These are phyloP conservation scores for Colletotrichum sp. DNA, from an alignment of 2,329 filamentous ascomycete genomes.

Conservation along the genomic window DNA sequence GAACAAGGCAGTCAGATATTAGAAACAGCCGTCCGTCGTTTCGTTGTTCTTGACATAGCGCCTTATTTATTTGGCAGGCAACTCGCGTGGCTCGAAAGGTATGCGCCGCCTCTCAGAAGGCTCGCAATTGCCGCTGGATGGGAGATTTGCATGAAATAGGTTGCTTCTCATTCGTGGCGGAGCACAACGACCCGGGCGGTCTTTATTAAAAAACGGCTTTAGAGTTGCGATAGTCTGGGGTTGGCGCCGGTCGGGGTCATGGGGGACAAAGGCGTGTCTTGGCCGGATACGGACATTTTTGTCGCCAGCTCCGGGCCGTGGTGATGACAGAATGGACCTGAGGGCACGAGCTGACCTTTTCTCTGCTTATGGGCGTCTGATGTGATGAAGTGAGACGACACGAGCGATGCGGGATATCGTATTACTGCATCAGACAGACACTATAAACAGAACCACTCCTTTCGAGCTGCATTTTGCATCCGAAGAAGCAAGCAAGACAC, in stretches of 20 bases:
- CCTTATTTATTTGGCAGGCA: background rate
- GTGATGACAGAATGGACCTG: background rate
- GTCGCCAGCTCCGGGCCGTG: background rate
- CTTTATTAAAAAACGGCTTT: background rate
- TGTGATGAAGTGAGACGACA: background rate
- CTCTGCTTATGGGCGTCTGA: background rate
- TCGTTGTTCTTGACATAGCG: background rate
- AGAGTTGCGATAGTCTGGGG: background rate
- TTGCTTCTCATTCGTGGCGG: background rate
- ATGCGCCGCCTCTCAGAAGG: conserved; percentile 27
- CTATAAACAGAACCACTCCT: background rate
- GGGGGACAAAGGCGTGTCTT: background rate
- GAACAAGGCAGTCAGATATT: background rate
- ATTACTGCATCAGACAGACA: background rate
- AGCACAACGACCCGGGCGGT: background rate
- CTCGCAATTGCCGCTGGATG: conserved; percentile 36
- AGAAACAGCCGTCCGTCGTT: background rate
- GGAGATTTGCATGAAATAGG: background rate
- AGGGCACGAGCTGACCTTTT: background rate
- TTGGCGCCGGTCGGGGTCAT: background rate
- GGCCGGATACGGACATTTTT: background rate
- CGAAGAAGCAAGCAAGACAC: background rate
- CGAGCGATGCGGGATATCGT: background rate
- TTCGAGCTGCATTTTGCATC: background rate
- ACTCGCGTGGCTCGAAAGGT: background rate